phyloP scores from a whole-genome alignment of 164 flowering plant species.

The Litsea cubeba region DNA sequence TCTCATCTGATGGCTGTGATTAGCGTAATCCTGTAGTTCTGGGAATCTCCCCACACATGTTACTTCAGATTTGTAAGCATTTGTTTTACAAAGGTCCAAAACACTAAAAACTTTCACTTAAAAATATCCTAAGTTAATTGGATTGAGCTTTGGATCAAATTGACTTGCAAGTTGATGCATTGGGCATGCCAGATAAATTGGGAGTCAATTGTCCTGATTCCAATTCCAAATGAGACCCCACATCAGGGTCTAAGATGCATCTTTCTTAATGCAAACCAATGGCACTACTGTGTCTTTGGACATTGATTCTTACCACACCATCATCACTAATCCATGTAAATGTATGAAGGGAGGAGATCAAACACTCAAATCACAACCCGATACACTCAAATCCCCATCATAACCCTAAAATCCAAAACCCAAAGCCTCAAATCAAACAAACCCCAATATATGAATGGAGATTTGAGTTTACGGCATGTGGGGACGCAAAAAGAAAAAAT shows the following conservation, averaged over 20 bases:
- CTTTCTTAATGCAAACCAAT: conserved; percentile 9
- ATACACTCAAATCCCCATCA: too few species aligned
- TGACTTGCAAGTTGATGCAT: conserved; percentile 1
- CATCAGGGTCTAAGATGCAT: conserved; percentile 16
- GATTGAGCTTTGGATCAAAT: neutral
- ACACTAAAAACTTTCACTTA: neutral
- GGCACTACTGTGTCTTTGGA: conserved; percentile 29
- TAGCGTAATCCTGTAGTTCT: too few species aligned
- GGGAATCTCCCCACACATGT: too few species aligned
- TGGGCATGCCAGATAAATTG: conserved; percentile 8
- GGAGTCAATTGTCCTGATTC: neutral
- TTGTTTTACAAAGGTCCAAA: neutral
- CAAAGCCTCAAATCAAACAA: too few species aligned
- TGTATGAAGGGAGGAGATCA: conserved; percentile 39
- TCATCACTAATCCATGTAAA: conserved; percentile 52
- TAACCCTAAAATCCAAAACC: too few species aligned
- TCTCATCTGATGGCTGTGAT: too few species aligned
- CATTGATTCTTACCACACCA: conserved; percentile 34
- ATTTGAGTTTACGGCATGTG: too few species aligned
- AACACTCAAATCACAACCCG: too few species aligned
- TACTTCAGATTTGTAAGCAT: neutral
- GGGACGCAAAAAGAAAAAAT: too few species aligned
- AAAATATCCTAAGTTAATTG: neutral
- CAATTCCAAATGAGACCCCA: conserved; percentile 4
- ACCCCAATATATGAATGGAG: too few species aligned